phyloP scores from a whole-genome alignment of 1,284 basidiomycete genomes.

The Anthracocystis panici-leucophaei region DNA sequence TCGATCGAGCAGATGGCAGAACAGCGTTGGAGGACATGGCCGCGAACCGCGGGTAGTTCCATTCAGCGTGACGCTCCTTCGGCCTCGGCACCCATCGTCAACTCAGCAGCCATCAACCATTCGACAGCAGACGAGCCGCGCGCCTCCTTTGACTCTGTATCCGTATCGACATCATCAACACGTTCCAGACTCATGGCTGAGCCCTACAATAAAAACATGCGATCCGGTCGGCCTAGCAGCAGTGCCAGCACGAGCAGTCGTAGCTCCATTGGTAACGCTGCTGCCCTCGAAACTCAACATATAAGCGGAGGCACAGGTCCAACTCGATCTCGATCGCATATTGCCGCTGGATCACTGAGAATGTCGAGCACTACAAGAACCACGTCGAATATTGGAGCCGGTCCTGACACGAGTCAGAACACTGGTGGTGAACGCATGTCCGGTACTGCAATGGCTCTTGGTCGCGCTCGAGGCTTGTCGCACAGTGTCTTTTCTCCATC shows the following conservation, averaged over 20 bases:
- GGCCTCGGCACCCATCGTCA: not conserved
- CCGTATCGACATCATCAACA: conserved; percentile 14
- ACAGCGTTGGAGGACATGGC: conserved; percentile 42
- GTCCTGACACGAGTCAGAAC: not conserved
- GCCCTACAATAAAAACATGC: conserved; percentile 34
- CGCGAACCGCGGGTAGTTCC: conserved; percentile 11
- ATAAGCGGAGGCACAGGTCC: conserved; percentile 16
- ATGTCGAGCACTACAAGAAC: conserved; percentile 20
- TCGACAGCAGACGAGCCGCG: conserved; percentile 5
- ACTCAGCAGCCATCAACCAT: not conserved
- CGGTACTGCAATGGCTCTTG: conserved; percentile 24
- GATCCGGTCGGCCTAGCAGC: conserved; percentile 31
- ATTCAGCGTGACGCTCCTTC: not conserved
- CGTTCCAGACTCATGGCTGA: conserved; percentile 34
- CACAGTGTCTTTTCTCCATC: conserved; percentile 10
- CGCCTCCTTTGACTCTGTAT: conserved; percentile 16
- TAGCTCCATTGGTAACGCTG: conserved; percentile 16
- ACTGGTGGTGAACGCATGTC: not conserved
- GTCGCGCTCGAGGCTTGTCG: conserved; percentile 25
- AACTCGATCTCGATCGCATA: conserved; percentile 19
- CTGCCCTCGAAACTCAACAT: conserved; percentile 9
- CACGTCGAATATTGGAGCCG: conserved; percentile 5
- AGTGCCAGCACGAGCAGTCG: conserved; percentile 34
- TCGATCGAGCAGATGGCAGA: conserved; percentile 47
- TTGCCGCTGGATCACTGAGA: conserved; percentile 24